Evolutionary conservation across 352 stramenopile genomes (phyloP).

Genomic region (Globisporangium nunn): DNA sequence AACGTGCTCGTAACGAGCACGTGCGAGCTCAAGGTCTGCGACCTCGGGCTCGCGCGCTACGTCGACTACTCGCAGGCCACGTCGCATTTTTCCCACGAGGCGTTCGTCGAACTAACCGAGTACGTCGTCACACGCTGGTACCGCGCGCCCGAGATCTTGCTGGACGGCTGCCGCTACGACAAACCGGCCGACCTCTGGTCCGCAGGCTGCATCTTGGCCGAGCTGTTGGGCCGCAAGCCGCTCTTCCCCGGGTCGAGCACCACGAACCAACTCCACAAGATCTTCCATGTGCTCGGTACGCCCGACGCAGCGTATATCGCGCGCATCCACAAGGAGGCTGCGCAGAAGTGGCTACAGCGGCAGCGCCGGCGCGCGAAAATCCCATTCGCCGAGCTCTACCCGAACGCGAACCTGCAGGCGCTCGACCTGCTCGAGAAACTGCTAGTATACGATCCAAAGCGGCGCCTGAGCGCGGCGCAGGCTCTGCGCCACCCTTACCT

Average conservation of each 20-base stretch:
- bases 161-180: conserved; percentile 85
- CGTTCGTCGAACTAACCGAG: conserved; percentile 56
- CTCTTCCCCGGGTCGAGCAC: conserved; percentile 95
- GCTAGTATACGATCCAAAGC: conserved; percentile 90
- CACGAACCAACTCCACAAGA: conserved; percentile 95
- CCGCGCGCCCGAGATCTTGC: conserved; percentile 53
- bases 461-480: conserved; percentile 88
- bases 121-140: conserved; percentile 90
- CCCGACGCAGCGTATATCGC: conserved; percentile 90
- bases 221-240: conserved; percentile 96
- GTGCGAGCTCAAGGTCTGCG: conserved; percentile 89
- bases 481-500: conserved; percentile 88
- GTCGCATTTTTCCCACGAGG: conserved; percentile 15
- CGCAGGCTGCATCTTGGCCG: conserved; percentile 98
- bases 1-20: conserved; percentile 96
- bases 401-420: conserved; percentile 47
- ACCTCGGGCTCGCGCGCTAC: conserved; percentile 86
- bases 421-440: conserved; percentile 89
- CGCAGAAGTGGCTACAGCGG: conserved; percentile 70
- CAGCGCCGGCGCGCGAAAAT: conserved; percentile 49
- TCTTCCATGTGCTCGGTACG: conserved; percentile 95
- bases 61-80: conserved; percentile 12
- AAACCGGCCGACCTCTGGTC: conserved; percentile 91
- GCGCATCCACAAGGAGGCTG: conserved; percentile 78
- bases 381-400: conserved; percentile 66